Conservation (phyloP, 2,329 filamentous ascomycete genomes). For the Aschersonia sp. region DNA sequence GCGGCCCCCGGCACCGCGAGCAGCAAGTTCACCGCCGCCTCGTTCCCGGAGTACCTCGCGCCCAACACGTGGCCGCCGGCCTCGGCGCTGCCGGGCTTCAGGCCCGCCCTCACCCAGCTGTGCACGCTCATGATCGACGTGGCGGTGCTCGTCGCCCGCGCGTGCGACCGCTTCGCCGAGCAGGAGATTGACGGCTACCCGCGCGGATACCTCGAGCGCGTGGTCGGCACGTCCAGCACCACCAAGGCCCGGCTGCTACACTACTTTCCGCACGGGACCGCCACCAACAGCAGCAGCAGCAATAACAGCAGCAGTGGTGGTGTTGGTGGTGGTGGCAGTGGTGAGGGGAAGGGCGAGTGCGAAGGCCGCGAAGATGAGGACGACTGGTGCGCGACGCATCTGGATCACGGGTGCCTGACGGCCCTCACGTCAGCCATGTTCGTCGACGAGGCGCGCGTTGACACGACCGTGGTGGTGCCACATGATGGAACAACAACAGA, state of each 20-base stretch:
- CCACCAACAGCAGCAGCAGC: no score
- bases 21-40: conserved; percentile 32
- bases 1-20: conserved; percentile 40
- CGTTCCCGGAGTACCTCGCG: conserved; percentile 78
- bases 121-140: conserved; percentile 80
- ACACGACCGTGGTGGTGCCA: conserved; percentile 13
- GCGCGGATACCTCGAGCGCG: conserved; percentile 65
- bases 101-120: conserved; percentile 54
- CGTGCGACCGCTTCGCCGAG: conserved; percentile 75
- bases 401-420: conserved; percentile 88
- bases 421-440: conserved; percentile 95
- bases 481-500: no score
- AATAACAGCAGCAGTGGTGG: no score
- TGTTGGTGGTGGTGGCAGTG: no score
- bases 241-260: conserved; percentile 87
- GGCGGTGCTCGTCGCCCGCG: conserved; percentile 75
- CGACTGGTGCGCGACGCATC: conserved; percentile 85
- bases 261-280: conserved; percentile 58
- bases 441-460: conserved; percentile 47
- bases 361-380: conserved; percentile 39
- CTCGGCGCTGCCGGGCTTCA: conserved; percentile 59
- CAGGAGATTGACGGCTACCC: conserved; percentile 66
- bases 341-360: no score
- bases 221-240: conserved; percentile 72
- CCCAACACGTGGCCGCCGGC: conserved; percentile 78